A percentile compares a stretch with the other conserved stretches of the same genome.
Evolutionary conservation across 2,329 filamentous ascomycete species (phyloP).

Genomic region (Aureobasidium sp.): DNA sequence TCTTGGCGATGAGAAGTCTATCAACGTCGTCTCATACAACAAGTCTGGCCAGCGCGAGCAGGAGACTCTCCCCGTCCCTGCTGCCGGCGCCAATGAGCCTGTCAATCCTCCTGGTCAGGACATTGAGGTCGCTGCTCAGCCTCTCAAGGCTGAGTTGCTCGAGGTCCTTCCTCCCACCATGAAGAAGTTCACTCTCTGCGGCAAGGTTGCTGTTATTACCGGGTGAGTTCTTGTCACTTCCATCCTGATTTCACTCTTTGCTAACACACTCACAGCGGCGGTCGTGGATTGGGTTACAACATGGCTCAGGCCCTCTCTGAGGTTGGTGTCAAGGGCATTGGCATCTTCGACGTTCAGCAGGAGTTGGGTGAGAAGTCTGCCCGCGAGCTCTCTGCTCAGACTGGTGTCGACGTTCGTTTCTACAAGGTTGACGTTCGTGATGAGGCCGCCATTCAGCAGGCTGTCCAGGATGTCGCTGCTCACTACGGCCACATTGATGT

Average conservation of each 20-base stretch:
- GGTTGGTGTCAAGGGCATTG: conserved; percentile 64
- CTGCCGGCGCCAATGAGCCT: conserved; percentile 21
- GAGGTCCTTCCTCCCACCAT: conserved; percentile 54
- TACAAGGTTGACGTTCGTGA: conserved; percentile 75
- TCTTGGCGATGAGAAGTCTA: conserved; percentile 18
- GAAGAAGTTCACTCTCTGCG: conserved; percentile 61
- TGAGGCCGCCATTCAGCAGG: conserved; percentile 60
- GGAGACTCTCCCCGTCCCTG: conserved; percentile 24
- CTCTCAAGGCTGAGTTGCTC: conserved; percentile 37
- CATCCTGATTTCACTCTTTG: conserved; percentile 7
- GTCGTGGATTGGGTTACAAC: conserved; percentile 69
- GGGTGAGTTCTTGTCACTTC: conserved; percentile 44
- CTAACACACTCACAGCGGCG: conserved; percentile 49
- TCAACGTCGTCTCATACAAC: conserved; percentile 27
- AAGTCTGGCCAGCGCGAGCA: conserved; percentile 27
- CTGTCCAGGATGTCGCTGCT: conserved; percentile 58
- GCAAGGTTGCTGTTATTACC: conserved; percentile 66
- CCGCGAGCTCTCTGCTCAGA: conserved; percentile 62
- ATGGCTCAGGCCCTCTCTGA: conserved; percentile 74
- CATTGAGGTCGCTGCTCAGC: conserved; percentile 25
- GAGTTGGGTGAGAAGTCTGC: conserved; percentile 65
- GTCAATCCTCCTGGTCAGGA: conserved; percentile 30
- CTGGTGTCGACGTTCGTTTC: conserved; percentile 66
- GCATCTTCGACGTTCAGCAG: conserved; percentile 72
- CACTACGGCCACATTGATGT: conserved; percentile 65